Conservation (phyloP, 2,329 filamentous ascomycete genomes). For the Fusarium sarcochroum region DNA sequence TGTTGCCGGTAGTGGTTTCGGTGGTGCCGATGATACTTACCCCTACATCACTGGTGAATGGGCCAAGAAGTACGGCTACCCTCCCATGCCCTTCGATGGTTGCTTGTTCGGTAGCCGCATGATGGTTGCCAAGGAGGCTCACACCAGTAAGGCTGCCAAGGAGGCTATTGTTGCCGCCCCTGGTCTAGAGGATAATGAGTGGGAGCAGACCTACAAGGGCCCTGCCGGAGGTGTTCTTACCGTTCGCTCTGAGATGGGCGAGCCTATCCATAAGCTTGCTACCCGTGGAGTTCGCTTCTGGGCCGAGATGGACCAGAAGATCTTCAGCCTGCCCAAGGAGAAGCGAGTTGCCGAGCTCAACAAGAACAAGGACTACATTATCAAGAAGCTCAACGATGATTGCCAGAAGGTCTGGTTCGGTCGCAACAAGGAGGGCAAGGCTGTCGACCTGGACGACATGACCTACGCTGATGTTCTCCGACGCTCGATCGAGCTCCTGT, state of each 20-base stretch:
- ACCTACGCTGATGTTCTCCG: slow-evolving; percentile 90
- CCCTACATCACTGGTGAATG: slow-evolving; percentile 91
- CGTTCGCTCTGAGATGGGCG: slow-evolving; percentile 98
- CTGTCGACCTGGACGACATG: slow-evolving; percentile 94
- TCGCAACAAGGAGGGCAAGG: slow-evolving; percentile 82
- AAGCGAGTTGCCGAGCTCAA: slow-evolving; percentile 90
- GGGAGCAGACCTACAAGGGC: slow-evolving; percentile 95
- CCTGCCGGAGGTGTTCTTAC: slow-evolving; percentile 94
- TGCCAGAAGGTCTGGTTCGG: slow-evolving; percentile 99
- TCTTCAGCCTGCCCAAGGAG: slow-evolving; percentile 95
- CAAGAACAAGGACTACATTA: slow-evolving; percentile 91
- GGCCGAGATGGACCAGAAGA: slow-evolving; percentile 99
- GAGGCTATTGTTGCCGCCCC: slow-evolving; percentile 89
- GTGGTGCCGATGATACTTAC: slow-evolving; percentile 90
- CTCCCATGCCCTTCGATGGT: slow-evolving; percentile 94
- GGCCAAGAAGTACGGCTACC: slow-evolving; percentile 89
- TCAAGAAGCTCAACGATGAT: slow-evolving; percentile 94
- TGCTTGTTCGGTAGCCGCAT: slow-evolving; percentile 91
- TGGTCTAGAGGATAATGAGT: slow-evolving; percentile 84
- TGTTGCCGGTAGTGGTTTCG: slow-evolving; percentile 92
- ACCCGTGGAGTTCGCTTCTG: slow-evolving; percentile 97
- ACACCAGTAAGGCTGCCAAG: slow-evolving; percentile 89
- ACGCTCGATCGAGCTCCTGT: slow-evolving; percentile 90
- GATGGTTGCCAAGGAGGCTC: slow-evolving; percentile 94
- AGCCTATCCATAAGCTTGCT: slow-evolving; percentile 98